These are phyloP conservation scores for Syzygium oleosum DNA, from an alignment of 345 rosid species.

Conservation along the genomic window DNA sequence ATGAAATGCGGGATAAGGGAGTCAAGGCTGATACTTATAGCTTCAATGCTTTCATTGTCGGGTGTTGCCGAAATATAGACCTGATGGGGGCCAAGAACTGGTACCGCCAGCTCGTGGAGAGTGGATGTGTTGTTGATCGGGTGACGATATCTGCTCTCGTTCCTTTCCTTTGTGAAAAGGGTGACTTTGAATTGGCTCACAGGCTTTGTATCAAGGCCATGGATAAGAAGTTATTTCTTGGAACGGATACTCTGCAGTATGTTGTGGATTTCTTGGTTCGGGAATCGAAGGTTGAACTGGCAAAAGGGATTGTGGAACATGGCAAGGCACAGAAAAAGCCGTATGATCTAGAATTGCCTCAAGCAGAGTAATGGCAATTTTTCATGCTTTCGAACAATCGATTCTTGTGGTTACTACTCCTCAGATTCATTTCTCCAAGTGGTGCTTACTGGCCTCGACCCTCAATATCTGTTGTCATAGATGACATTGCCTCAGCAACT, in stretches of 20 bases:
- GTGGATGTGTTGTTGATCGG: not conserved
- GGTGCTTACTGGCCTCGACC: not conserved
- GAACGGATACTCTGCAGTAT: constrained; percentile 5
- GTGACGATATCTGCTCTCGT: constrained; percentile 5
- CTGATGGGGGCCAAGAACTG: constrained; percentile 19
- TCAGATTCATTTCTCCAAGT: not conserved
- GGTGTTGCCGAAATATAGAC: constrained; percentile 7
- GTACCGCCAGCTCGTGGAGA: constrained; percentile 7
- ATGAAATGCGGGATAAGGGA: constrained; percentile 15
- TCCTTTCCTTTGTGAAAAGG: constrained; percentile 17
- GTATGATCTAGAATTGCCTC: constrained; percentile 2
- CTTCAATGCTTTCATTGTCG: constrained; percentile 17
- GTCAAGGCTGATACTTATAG: constrained; percentile 10
- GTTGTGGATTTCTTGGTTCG: constrained; percentile 18
- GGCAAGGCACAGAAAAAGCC: not conserved
- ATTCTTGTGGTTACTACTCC: not conserved
- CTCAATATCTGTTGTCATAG: not conserved
- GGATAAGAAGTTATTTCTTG: not conserved
- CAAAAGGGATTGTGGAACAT: constrained; percentile 17
- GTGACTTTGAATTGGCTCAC: constrained; percentile 17
- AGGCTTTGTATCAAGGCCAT: constrained; percentile 8
- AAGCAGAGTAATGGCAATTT: not conserved
- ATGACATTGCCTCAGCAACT: not conserved
- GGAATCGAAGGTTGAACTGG: constrained; percentile 12
- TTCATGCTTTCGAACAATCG: not conserved